Evolutionary conservation across 768 basidiomycete species (phyloP).

Genomic region (Mycena pura): DNA sequence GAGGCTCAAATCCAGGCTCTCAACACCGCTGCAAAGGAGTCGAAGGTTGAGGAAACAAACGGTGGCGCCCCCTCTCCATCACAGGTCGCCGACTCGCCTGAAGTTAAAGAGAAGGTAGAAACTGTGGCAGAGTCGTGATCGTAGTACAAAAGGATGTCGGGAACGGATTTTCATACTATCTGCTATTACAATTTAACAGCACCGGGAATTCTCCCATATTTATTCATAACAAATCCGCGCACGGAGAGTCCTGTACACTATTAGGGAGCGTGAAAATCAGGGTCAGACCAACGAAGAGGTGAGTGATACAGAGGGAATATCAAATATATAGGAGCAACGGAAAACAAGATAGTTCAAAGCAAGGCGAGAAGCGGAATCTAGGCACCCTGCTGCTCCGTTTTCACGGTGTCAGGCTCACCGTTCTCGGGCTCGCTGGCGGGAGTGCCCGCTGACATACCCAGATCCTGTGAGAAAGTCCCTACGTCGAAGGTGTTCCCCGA

Average conservation of each 20-base stretch:
- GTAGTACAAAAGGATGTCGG: conserved; percentile 7
- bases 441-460: conserved; percentile 63
- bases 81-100: conserved; percentile 38
- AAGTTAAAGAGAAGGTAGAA: conserved; percentile 52
- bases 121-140: conserved; percentile 37
- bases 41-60: conserved; percentile 31
- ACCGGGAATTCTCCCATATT: too few species aligned
- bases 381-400: conserved; percentile 58
- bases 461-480: conserved; percentile 68
- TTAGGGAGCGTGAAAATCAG: conserved; percentile 43
- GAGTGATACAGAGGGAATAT: conserved; percentile 32
- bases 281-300: conserved; percentile 18
- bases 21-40: conserved; percentile 46
- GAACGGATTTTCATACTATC: conserved; percentile 26
- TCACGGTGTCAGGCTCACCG: conserved; percentile 69
- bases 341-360: conserved; percentile 26
- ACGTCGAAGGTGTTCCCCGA: conserved; percentile 75
- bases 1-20: conserved; percentile 77
- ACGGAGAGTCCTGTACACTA: conserved; percentile 41
- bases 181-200: too few species aligned
- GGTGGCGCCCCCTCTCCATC: conserved; percentile 35
- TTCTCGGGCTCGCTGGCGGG: conserved; percentile 65
- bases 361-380: conserved; percentile 32
- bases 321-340: conserved; percentile 20
- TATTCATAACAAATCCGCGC: conserved; percentile 27